Conservation (phyloP, 257 asterid species). For the Orobanche coerulescens region DNA sequence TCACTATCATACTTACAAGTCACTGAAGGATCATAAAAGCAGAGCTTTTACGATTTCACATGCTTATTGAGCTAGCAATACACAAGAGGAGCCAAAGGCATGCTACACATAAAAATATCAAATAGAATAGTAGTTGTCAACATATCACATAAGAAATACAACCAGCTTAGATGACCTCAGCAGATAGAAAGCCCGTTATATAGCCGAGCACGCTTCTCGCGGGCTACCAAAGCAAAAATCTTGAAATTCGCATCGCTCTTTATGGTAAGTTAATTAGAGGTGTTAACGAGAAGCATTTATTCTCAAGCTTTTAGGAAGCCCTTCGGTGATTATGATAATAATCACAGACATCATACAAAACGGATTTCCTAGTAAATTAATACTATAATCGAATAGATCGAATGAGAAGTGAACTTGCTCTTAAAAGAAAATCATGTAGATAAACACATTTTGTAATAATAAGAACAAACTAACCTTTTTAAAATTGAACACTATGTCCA, state of each 20-base stretch:
- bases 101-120: not conserved
- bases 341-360: not conserved
- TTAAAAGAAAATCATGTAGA: not conserved
- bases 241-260: not conserved
- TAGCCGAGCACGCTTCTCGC: not conserved
- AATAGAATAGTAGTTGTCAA: not conserved
- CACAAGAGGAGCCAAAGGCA: not conserved
- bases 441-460: not conserved
- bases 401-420: not conserved
- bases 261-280: not conserved
- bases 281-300: not conserved
- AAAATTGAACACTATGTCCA: constrained; percentile 81
- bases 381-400: not conserved
- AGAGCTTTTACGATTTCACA: no score
- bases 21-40: not conserved
- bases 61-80: not conserved
- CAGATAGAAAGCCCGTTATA: not conserved
- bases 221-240: not conserved
- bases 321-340: not conserved
- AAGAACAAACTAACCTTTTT: constrained; percentile 57
- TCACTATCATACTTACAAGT: not conserved
- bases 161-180: constrained; percentile 7
- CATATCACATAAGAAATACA: no score
- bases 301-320: not conserved
- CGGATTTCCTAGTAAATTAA: not conserved